Evolutionary conservation across 2,329 filamentous ascomycete species (phyloP).

Genomic region (Harringtonia lauricola): DNA sequence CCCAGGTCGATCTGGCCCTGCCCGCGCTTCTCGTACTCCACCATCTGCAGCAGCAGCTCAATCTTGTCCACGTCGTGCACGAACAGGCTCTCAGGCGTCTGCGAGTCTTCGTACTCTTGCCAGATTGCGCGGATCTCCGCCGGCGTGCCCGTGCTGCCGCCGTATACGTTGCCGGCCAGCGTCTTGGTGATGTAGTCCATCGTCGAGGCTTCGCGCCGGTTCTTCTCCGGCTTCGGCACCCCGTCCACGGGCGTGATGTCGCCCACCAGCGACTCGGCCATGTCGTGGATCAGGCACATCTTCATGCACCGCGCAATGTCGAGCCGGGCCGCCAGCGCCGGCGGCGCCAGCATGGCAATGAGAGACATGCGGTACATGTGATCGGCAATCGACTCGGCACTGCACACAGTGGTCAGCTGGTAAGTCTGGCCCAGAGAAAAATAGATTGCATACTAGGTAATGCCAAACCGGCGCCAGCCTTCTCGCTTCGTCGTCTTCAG

Average conservation of each 20-base stretch:
- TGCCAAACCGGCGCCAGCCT: constrained; percentile 85
- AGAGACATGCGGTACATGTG: constrained; percentile 99
- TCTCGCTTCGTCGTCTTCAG: constrained; percentile 95
- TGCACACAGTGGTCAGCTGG: constrained; percentile 14
- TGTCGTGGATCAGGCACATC: constrained; percentile 95
- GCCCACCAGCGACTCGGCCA: constrained; percentile 90
- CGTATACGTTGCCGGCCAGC: constrained; percentile 64
- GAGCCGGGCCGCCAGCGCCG: constrained; percentile 57
- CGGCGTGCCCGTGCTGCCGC: constrained; percentile 47
- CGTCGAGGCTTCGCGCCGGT: constrained; percentile 69
- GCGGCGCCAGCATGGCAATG: constrained; percentile 83
- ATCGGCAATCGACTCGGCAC: constrained; percentile 85
- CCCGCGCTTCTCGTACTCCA: constrained; percentile 79
- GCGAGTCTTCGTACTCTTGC: constrained; percentile 88
- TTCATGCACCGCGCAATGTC: constrained; percentile 78
- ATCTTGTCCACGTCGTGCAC: constrained; percentile 98
- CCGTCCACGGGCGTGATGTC: constrained; percentile 93
- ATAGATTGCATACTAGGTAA: constrained; percentile 38
- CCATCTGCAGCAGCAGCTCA: constrained; percentile 87
- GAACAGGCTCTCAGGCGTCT: constrained; percentile 75
- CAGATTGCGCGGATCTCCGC: constrained; percentile 68
- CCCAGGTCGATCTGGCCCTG: constrained; percentile 59
- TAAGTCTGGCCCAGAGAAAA: too few species aligned
- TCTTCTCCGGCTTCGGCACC: constrained; percentile 80
- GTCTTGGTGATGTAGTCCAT: constrained; percentile 80